These are phyloP conservation scores for Canavalia gladiata DNA, from an alignment of 306 rosid species.

Conservation along the genomic window DNA sequence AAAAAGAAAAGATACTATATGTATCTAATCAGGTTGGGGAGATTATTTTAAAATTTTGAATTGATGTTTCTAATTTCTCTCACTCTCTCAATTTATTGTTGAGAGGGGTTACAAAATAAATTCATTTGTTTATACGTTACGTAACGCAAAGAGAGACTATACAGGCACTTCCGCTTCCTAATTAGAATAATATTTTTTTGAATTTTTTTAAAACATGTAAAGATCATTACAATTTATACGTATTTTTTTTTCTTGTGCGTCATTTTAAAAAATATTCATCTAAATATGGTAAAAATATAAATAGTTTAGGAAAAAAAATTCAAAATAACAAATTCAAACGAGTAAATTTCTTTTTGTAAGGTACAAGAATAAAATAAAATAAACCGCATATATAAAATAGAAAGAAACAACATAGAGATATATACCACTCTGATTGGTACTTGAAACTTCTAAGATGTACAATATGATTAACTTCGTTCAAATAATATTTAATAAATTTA, in stretches of 20 bases:
- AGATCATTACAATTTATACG: too few relatives aligned
- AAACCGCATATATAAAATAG: too few relatives aligned
- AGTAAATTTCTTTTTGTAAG: background rate
- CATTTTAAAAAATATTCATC: too few relatives aligned
- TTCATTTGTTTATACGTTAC: background rate
- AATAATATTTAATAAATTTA: background rate
- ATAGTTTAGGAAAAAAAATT: background rate
- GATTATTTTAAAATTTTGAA: slow-evolving; percentile 14
- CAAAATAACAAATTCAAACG: background rate
- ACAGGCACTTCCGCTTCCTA: background rate
- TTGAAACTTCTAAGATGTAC: background rate
- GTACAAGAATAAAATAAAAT: background rate
- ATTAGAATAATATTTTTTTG: background rate
- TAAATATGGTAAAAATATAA: too few relatives aligned
- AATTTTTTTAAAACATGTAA: too few relatives aligned
- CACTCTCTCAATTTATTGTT: background rate
- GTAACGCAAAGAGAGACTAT: background rate
- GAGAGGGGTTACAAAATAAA: background rate
- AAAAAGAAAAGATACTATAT: background rate
- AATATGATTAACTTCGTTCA: background rate
- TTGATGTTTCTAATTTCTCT: background rate
- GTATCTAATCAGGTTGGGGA: background rate
- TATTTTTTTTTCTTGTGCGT: too few relatives aligned
- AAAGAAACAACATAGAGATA: background rate
- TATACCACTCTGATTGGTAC: background rate